Percentiles rank a stretch among this genome's conserved stretches.
phyloP scores from a whole-genome alignment of 192 early-diverging fungal species.

The Glomus cerebriforme region DNA sequence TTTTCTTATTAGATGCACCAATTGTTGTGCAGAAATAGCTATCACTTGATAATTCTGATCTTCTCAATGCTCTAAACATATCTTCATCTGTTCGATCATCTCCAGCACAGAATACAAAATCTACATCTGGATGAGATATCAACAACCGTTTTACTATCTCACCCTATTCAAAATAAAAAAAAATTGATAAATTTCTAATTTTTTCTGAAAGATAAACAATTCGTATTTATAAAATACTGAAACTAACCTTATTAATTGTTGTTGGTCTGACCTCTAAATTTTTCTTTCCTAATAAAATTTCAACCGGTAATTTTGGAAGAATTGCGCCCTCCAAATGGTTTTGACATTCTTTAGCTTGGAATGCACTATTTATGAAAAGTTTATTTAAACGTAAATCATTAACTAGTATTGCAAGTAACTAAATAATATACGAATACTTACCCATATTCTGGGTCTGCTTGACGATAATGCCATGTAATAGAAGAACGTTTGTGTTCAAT shows the following conservation, averaged over 20 bases:
- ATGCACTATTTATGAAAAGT: slow-evolving; percentile 50
- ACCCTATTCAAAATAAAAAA: slow-evolving; percentile 46
- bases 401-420: not conserved
- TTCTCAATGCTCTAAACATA: slow-evolving; percentile 82
- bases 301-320: slow-evolving; percentile 90
- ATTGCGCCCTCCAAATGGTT: slow-evolving; percentile 93
- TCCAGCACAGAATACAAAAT: slow-evolving; percentile 95
- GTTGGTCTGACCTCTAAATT: slow-evolving; percentile 94
- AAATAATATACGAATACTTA: slow-evolving; percentile 7
- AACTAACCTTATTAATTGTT: slow-evolving; percentile 78
- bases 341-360: slow-evolving; percentile 97
- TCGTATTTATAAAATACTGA: no score
- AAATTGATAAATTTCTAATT: not conserved
- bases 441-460: slow-evolving; percentile 94
- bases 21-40: slow-evolving; percentile 77
- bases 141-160: slow-evolving; percentile 92
- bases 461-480: slow-evolving; percentile 96
- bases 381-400: not conserved
- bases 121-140: slow-evolving; percentile 60
- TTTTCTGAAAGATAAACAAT: not conserved
- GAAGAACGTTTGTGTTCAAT: slow-evolving; percentile 92
- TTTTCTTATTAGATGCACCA: slow-evolving; percentile 86
- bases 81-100: slow-evolving; percentile 98
- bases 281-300: slow-evolving; percentile 95
- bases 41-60: slow-evolving; percentile 25